These are phyloP conservation scores for Arthrobotrys conoides DNA, from an alignment of 2,329 filamentous ascomycete species.

Conservation along the genomic window DNA sequence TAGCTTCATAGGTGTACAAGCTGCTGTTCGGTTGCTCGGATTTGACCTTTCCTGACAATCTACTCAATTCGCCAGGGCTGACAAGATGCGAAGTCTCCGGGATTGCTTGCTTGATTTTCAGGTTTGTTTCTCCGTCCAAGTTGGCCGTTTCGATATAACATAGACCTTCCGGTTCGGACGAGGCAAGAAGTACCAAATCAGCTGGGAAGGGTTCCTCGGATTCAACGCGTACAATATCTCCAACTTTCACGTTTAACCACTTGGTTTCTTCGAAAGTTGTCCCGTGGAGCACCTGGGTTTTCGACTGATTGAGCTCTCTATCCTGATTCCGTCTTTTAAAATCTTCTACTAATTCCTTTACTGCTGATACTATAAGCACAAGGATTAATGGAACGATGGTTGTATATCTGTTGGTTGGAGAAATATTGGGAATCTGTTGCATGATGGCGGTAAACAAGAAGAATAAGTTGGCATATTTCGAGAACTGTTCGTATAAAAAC, in stretches of 20 bases:
- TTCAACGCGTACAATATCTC: conserved; percentile 91
- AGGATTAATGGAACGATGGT: conserved; percentile 94
- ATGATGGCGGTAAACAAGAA: conserved; percentile 97
- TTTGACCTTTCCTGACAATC: conserved; percentile 86
- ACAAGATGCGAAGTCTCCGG: conserved; percentile 92
- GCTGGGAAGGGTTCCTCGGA: conserved; percentile 96
- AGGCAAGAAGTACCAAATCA: conserved; percentile 90
- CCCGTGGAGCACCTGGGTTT: conserved; percentile 84
- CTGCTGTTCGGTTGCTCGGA: conserved; percentile 99
- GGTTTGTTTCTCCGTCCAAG: conserved; percentile 95
- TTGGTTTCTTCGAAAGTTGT: conserved; percentile 87
- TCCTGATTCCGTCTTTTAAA: conserved; percentile 90
- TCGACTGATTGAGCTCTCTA: conserved; percentile 87
- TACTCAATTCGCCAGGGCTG: conserved; percentile 85
- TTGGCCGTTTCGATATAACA: conserved; percentile 99
- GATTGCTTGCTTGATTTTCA: conserved; percentile 98
- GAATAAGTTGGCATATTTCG: conserved; percentile 98
- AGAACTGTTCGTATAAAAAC: conserved; percentile 98
- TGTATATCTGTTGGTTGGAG: conserved; percentile 94
- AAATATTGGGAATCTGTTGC: conserved; percentile 95
- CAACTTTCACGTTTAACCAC: conserved; percentile 94
- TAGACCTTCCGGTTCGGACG: conserved; percentile 94
- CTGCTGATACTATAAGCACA: conserved; percentile 92
- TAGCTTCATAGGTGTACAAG: conserved; percentile 97
- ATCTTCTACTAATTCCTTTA: conserved; percentile 94